Conservation (phyloP, 2,329 filamentous ascomycete species). For the Pezicula neosporulosa region DNA sequence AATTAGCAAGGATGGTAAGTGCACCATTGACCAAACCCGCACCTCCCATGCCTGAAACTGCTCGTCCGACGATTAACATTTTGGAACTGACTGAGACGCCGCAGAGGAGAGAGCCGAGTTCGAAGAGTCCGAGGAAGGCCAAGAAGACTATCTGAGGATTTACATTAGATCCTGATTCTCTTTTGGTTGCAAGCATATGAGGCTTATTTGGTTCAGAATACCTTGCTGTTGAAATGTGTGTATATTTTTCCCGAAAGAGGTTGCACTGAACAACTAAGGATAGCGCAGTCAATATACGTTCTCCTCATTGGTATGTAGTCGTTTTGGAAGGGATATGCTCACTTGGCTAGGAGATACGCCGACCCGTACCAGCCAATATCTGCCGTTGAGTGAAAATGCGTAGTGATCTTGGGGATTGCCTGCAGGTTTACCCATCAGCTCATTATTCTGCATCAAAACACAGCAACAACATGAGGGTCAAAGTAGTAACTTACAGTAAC, state of each 20-base stretch:
- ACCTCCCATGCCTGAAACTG: slow-evolving; percentile 48
- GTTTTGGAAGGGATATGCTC: neutral
- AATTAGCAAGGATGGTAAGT: slow-evolving; percentile 44
- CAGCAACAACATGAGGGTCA: neutral
- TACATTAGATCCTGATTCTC: neutral
- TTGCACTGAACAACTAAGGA: slow-evolving; percentile 43
- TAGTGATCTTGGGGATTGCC: slow-evolving; percentile 32
- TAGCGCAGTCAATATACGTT: neutral
- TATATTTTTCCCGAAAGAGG: slow-evolving; percentile 49
- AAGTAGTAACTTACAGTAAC: slow-evolving; percentile 33
- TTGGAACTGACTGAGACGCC: slow-evolving; percentile 41
- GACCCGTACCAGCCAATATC: slow-evolving; percentile 32
- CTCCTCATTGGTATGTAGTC: neutral
- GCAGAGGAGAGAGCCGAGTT: slow-evolving; percentile 51
- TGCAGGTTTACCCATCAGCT: neutral
- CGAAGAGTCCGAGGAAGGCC: slow-evolving; percentile 42
- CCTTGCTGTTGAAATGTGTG: slow-evolving; percentile 33
- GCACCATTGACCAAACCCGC: slow-evolving; percentile 47
- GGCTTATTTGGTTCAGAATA: slow-evolving; percentile 2
- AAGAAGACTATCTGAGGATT: slow-evolving; percentile 3
- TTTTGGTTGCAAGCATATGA: neutral
- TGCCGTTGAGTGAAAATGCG: slow-evolving; percentile 28
- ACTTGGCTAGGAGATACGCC: slow-evolving; percentile 21
- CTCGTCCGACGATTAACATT: slow-evolving; percentile 52
- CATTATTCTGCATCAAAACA: neutral